Base-by-base conservation (phyloP, 805 yeast species). In the Yarrowia sp. region DNA sequence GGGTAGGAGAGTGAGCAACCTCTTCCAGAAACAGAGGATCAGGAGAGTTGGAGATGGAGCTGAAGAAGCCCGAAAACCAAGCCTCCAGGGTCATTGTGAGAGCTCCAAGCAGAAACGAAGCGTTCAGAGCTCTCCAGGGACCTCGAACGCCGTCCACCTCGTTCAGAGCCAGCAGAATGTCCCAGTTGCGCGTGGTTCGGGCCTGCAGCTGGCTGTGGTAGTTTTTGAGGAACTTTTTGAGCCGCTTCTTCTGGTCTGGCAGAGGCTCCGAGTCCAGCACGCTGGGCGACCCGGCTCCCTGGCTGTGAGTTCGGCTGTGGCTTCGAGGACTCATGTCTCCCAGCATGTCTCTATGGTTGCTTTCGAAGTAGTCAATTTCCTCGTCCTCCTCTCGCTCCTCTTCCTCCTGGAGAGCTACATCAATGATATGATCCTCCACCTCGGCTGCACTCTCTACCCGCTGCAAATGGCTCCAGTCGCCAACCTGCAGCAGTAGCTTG, bases 31-130 rank as follows among this genome's bases (percentile, higher is more conserved):
- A 89, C 71, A 87, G 86, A 2, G 97, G 97, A 76, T 93, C 98
- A 0, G 97, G 97, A 40, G 92, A 86, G 19, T 90, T 89, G 66
- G 90, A 77, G 56, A 91, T 79, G 1, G 97, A 95, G 5, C 97
- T 88, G 8, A 92, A 76, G 71, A 93, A 86, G 3, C 97, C 97
- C 0, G 96, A 89, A 59, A 92, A 82, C 98, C 98, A 93, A 0
- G 97, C 91, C 75, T 91, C 94, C 56, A 92, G 79, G 0, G 97
- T 89, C 61, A 87, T 86, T 1, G 89, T 85, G 19, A 92, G 80
- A 0, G 97, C 89, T 67, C 85, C 89, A 75, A 89, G 84, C 19
- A 95, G 82, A 74, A 92, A 94, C 0, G 97, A 84, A 2, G 97
- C 19, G 87, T 88, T 35, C 89, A 97, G 75, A 83, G 97, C 78